Percentiles rank a stretch among this genome's conserved stretches.
These are phyloP conservation scores for Kalanchoe fedtschenkoi DNA, from an alignment of 164 flowering plant genomes.

Conservation along the genomic window DNA sequence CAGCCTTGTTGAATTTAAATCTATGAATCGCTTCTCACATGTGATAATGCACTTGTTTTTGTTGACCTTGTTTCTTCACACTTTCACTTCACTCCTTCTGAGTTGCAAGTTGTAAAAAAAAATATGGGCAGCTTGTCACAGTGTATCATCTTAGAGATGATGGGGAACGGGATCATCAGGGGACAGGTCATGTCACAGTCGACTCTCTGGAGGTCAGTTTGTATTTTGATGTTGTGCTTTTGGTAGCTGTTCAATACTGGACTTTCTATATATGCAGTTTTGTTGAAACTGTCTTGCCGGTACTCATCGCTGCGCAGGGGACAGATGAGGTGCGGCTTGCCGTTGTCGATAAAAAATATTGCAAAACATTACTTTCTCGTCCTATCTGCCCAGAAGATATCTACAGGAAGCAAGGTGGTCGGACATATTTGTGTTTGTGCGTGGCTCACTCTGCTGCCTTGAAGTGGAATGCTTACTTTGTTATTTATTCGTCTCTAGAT, in stretches of 20 bases:
- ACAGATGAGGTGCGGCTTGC: background rate
- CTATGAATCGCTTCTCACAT: too few relatives aligned
- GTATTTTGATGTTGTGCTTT: background rate
- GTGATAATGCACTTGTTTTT: too few relatives aligned
- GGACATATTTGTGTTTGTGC: background rate
- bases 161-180: constrained; percentile 98
- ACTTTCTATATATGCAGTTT: background rate
- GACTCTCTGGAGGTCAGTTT: constrained; percentile 69
- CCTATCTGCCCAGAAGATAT: constrained; percentile 78
- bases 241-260: background rate
- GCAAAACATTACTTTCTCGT: constrained; percentile 70
- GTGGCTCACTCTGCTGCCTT: background rate
- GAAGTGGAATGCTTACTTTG: background rate
- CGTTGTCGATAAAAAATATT: constrained; percentile 89
- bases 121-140: constrained; percentile 71
- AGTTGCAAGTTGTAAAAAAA: background rate
- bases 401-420: constrained; percentile 93
- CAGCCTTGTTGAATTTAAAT: too few relatives aligned
- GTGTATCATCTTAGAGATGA: constrained; percentile 81
- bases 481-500: constrained; percentile 26
- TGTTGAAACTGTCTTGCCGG: background rate
- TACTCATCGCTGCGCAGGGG: background rate
- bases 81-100: too few relatives aligned
- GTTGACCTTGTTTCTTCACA: too few relatives aligned
- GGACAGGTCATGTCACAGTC: constrained; percentile 91